Evolutionary conservation across 495 filamentous ascomycete genomes (phyloP).

Genomic region (Pyrenopolyporus hunteri): DNA sequence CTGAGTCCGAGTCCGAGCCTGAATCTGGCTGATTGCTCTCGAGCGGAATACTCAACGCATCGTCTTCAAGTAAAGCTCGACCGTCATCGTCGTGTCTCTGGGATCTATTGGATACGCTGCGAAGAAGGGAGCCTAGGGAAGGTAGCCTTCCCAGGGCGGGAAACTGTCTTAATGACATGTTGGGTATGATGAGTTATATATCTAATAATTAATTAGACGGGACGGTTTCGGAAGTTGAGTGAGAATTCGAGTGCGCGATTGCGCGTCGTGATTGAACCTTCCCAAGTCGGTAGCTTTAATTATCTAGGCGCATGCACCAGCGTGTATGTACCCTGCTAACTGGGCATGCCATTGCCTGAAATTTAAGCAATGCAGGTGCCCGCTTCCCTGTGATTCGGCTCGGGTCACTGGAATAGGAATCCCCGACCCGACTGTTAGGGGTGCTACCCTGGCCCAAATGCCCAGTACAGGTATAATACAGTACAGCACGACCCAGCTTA

Average conservation of each 20-base stretch:
- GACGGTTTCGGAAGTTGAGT: not conserved
- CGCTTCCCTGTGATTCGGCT: not conserved
- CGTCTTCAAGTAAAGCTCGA: conserved; percentile 37
- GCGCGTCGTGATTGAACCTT: not conserved
- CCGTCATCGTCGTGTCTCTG: conserved; percentile 29
- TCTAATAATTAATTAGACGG: not conserved
- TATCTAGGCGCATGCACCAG: too few species aligned
- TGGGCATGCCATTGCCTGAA: too few species aligned
- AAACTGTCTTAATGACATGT: conserved; percentile 16
- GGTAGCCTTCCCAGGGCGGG: conserved; percentile 10
- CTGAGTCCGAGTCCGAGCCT: not conserved
- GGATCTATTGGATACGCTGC: not conserved
- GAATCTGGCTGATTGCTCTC: conserved; percentile 14
- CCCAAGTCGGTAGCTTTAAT: not conserved
- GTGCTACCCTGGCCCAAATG: too few species aligned
- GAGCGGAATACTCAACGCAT: conserved; percentile 34
- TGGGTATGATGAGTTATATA: too few species aligned
- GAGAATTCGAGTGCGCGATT: not conserved
- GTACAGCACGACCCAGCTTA: too few species aligned
- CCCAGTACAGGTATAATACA: too few species aligned
- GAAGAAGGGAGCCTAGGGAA: conserved; percentile 18
- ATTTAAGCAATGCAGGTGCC: not conserved
- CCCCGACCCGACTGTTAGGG: too few species aligned
- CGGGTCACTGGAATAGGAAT: too few species aligned
- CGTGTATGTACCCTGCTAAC: too few species aligned